Base-by-base conservation (phyloP, 768 basidiomycete genomes). In the Tricholoma bakamatsutake region DNA sequence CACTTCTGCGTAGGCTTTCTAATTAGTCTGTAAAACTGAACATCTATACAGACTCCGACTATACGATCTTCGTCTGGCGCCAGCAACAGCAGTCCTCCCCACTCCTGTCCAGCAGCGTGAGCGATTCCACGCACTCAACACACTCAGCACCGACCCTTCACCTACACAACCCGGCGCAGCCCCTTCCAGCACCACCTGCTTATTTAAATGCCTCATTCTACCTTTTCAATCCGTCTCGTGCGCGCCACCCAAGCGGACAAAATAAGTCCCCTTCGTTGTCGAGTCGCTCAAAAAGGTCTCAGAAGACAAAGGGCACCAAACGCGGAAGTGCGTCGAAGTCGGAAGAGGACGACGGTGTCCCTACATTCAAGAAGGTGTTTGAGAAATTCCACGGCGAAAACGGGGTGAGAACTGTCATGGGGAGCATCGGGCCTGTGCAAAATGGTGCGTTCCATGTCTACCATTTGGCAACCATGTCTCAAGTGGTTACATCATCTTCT, bases 361-460 rank as follows among this genome's bases (percentile, higher is more conserved):
- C 84, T 3, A 78, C 79, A 57, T 80, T 85, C 70, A 87, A 85
- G 71, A 85, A 81, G 62, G 83, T 86, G 43, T 95, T 94, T 61
- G 81, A 90, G 63, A 82, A 80, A 61, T 98, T 98, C 62, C 93
- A 96, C 61, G 80, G 80, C 17, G 89, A 90, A 71, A 94, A 94
- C 62, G 97, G 97, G 0, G 95, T 98, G 8, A 77, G 96, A 50
- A 98, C 94, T 3, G 88, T 99, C 13, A 77, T 86, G 60, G 97
- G 97, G 2, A 85, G 81, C 59, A 92, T 98, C 55, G 96, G 94
- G 0, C 88, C 92, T n/a, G 91, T 93, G 40, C 75, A 86, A 50
- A 84, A 90, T 69, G 93, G 93, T 91, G 56, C 52, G 82, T 67
- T 27, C 21, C 28, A 27, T 43, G 12, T 46, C 58, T 28, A 31